These are phyloP conservation scores for Cyamopsis tetragonoloba DNA, from an alignment of 306 rosid species.

Conservation along the genomic window DNA sequence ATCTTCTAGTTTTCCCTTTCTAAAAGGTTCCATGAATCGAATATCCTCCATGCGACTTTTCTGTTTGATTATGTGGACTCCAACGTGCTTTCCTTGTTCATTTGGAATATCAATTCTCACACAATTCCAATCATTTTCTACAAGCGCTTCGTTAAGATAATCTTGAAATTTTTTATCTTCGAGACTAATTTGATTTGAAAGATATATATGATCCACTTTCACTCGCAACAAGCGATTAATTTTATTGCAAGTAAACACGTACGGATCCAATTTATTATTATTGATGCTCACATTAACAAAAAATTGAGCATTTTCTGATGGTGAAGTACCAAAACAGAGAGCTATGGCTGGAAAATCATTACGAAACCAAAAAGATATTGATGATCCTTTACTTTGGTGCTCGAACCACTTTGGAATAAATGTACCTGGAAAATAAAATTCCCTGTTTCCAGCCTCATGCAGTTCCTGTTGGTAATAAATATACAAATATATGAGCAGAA, in stretches of 20 bases:
- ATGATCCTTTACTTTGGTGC: neutral
- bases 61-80: neutral
- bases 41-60: neutral
- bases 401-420: slow-evolving; percentile 6
- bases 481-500: neutral
- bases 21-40: neutral
- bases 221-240: no score
- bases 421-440: neutral
- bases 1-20: no score
- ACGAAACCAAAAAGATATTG: slow-evolving; percentile 12
- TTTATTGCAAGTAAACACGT: neutral
- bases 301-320: neutral
- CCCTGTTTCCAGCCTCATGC: neutral
- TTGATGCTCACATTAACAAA: neutral
- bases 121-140: neutral
- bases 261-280: neutral
- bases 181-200: neutral
- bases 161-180: neutral
- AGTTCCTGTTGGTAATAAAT: neutral
- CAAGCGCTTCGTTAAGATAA: neutral
- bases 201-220: neutral
- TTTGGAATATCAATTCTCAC: neutral
- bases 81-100: neutral
- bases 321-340: neutral
- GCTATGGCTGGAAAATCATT: neutral